Conservation (phyloP, 225 moss, liverwort and hornwort species). For the Pseudisothecium myosuroides region DNA sequence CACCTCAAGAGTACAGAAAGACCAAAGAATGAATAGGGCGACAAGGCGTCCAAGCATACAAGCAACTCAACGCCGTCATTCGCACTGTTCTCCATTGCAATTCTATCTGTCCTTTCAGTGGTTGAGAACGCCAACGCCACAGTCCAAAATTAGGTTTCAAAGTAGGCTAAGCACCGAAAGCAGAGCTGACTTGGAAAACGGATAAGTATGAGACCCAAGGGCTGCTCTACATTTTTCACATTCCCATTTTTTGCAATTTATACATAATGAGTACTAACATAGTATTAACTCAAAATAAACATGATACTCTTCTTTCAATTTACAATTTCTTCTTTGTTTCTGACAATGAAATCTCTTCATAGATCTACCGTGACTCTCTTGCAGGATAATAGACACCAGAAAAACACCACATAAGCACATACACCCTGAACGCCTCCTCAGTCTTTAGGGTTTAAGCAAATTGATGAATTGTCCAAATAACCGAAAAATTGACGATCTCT, state of each 20-base stretch:
- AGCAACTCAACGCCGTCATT: slow-evolving; percentile 11
- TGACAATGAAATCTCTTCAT: not conserved
- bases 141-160: not conserved
- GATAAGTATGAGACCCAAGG: not conserved
- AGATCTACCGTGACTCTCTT: not conserved
- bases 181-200: not conserved
- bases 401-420: not conserved
- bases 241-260: not conserved
- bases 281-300: not conserved
- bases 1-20: slow-evolving; percentile 49
- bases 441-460: not conserved
- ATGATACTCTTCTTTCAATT: not conserved
- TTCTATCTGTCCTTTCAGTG: not conserved
- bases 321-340: not conserved
- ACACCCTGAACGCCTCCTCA: not conserved
- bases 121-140: not conserved
- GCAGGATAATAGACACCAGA: not conserved
- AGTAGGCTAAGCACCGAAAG: not conserved
- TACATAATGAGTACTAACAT: too few species aligned
- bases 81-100: not conserved
- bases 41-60: slow-evolving; percentile 43
- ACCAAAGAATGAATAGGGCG: slow-evolving; percentile 52
- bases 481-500: not conserved
- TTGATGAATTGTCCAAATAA: not conserved
- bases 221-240: not conserved